Evolutionary conservation across 805 yeast genomes (phyloP).

Genomic region (Candida argentea): DNA sequence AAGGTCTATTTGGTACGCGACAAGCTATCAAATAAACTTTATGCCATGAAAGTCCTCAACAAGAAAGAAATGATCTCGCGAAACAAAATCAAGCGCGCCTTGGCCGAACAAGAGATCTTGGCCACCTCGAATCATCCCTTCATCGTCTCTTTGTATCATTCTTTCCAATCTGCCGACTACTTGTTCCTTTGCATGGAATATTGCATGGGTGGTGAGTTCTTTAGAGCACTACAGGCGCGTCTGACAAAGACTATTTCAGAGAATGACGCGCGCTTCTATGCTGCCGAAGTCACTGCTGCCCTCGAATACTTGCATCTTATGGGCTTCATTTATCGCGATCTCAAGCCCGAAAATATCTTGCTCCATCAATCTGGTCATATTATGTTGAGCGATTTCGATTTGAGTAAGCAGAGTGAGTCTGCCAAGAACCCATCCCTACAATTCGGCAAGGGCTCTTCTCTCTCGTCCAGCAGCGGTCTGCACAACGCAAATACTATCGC

Average conservation of each 20-base stretch:
- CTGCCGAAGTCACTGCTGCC: conserved; percentile 96
- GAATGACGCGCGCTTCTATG: conserved; percentile 85
- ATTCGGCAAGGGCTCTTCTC: conserved; percentile 13
- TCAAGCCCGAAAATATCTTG: conserved; percentile 92
- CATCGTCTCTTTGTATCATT: conserved; percentile 90
- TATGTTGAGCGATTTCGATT: conserved; percentile 93
- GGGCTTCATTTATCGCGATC: conserved; percentile 95
- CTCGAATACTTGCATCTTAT: conserved; percentile 88
- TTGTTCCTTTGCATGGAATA: conserved; percentile 95
- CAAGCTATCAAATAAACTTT: conserved; percentile 59
- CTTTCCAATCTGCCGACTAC: conserved; percentile 90
- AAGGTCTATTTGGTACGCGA: conserved; percentile 89
- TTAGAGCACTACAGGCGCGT: conserved; percentile 89
- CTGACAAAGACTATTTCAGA: conserved; percentile 79
- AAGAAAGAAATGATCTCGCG: conserved; percentile 93
- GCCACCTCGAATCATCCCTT: conserved; percentile 96
- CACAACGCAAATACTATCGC: conserved; percentile 39
- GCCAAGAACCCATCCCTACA: conserved; percentile 69
- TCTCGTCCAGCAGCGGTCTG: conserved; percentile 18
- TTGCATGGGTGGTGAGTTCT: conserved; percentile 98
- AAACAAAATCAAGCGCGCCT: conserved; percentile 86
- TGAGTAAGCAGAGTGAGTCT: conserved; percentile 78
- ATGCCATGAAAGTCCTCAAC: conserved; percentile 86
- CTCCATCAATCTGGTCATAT: conserved; percentile 96
- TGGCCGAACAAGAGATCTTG: conserved; percentile 93